These are phyloP conservation scores for Pleurozium schreberi DNA, from an alignment of 225 moss, liverwort and hornwort species.

Conservation along the genomic window DNA sequence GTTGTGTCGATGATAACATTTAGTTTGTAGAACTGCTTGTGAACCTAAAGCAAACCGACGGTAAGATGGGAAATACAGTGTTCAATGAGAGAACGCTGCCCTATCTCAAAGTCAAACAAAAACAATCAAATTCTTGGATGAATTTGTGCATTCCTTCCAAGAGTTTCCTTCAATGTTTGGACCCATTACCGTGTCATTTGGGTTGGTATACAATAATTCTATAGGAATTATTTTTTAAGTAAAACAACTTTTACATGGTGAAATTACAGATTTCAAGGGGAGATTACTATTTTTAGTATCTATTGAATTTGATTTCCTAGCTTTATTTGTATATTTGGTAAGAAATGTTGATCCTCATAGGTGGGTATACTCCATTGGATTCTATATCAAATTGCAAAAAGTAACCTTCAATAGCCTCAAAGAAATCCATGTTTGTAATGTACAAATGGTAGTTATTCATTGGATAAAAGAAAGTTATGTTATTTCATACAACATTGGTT, in stretches of 20 bases:
- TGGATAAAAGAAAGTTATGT: background rate
- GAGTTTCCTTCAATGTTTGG: background rate
- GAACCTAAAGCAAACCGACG: no score
- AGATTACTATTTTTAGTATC: fast-evolving
- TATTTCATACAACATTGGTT: no score
- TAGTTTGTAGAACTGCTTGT: background rate
- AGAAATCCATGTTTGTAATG: no score
- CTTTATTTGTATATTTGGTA: background rate
- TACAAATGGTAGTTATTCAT: no score
- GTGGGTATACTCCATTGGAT: fast-evolving
- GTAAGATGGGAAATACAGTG: background rate
- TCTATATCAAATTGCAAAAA: no score
- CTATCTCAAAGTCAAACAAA: background rate
- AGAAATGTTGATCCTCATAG: background rate
- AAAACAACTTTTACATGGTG: background rate
- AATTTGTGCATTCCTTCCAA: background rate
- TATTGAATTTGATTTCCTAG: background rate
- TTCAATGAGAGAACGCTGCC: background rate
- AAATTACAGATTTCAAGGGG: no score
- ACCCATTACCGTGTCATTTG: no score
- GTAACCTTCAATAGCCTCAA: background rate
- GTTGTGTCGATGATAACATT: background rate
- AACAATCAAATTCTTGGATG: background rate
- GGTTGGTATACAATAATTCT: background rate
- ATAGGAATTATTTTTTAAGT: background rate